Percentiles rank a stretch among this genome's conserved stretches.
phyloP scores from a whole-genome alignment of 257 asterid species.

The Striga asiatica region DNA sequence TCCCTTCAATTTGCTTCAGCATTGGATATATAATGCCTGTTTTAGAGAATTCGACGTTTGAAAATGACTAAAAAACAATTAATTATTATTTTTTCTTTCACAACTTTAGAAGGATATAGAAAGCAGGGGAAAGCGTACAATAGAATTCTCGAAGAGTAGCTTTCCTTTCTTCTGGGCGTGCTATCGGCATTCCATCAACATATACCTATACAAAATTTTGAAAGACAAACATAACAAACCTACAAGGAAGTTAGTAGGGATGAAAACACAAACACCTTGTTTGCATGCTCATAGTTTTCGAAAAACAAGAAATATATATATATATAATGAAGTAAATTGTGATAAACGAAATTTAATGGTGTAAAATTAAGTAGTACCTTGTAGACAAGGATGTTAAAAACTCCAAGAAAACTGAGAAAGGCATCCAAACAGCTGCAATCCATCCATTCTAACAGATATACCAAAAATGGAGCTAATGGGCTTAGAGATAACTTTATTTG shows the following conservation, averaged over 20 bases:
- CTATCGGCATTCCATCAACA: constrained; percentile 42
- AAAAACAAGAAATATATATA: no score
- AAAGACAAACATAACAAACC: background rate
- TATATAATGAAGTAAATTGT: no score
- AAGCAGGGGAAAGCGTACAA: constrained; percentile 7
- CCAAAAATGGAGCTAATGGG: constrained; percentile 44
- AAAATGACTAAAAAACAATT: background rate
- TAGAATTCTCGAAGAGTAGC: constrained; percentile 51
- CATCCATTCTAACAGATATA: constrained; percentile 53
- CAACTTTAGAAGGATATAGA: background rate
- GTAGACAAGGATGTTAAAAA: constrained; percentile 49
- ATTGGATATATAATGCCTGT: constrained; percentile 64
- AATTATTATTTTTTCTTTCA: no score
- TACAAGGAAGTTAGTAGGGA: background rate
- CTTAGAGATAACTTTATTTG: constrained; percentile 44
- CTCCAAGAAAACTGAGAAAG: constrained; percentile 37
- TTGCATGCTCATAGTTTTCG: no score
- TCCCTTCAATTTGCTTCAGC: constrained; percentile 49
- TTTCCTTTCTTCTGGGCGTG: constrained; percentile 39
- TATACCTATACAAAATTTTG: constrained; percentile 25
- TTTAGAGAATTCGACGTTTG: no score
- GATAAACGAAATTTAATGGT: background rate
- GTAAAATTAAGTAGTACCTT: constrained; percentile 13
- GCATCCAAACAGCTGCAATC: constrained; percentile 44
- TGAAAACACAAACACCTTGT: background rate